Evolutionary conservation across 2,329 filamentous ascomycete species (phyloP), one percentile per base, ranked within the genome.

Genomic region (Aureobasidium zeae): DNA sequence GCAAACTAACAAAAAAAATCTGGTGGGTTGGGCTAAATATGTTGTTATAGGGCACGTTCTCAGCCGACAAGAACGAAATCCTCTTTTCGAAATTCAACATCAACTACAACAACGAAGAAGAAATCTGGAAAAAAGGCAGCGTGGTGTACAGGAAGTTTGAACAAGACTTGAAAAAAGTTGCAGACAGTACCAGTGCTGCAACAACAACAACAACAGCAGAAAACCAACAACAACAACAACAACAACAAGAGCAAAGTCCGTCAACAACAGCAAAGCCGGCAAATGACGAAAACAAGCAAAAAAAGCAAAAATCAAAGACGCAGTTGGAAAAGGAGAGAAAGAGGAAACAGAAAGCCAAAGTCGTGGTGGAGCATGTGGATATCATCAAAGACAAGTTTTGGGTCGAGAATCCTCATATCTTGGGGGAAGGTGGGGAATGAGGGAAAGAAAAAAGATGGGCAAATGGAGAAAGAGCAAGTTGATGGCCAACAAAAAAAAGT

Each of bases 311-410:
- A 50, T 87, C 83, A 31, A 89, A 82, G 57, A 83, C 81, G n/a
- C 86, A 93, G 56, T 67, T 72, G 15, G 86, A 95, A 46, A 94
- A 83, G 54, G 79, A 93, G 50, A 81, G 73, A 58, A 96, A 94
- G 68, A 73, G 78, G 50, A 75, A 83, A 43, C 73, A 76, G 47
- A 95, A 94, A 62, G 88, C 87, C 1, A 74, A 74, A 39, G 79
- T 98, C 33, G 76, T 85, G 25, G 72, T 93, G 26, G 81, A 88
- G 57, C 87, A 96, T 67, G 66, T 91, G 48, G 91, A 98, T 65
- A 84, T 98, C 55, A 96, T 98, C 64, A 87, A 83, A 55, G 86
- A 96, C 62, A 83, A 86, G 3, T 98, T 98, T 59, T 98, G 91
- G 91, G 74, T 86, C 51, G 74, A 73, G 55, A 73, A 88, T 57